Conservation (phyloP, 169 alveolate species). For the Plasmodium knowlesi region DNA sequence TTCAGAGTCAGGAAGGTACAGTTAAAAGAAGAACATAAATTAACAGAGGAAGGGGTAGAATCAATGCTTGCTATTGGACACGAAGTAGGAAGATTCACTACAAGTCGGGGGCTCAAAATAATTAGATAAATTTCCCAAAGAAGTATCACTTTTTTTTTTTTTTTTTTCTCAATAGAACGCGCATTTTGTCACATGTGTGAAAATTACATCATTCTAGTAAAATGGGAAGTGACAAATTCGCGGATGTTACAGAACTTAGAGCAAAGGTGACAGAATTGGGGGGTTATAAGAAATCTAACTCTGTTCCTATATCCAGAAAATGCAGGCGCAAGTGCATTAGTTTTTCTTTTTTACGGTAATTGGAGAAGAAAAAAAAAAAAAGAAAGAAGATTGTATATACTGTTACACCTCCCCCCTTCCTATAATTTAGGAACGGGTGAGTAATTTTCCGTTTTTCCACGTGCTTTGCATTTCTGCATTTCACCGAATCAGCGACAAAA, state of each 20-base stretch:
- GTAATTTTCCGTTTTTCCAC: background rate
- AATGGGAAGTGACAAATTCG: background rate
- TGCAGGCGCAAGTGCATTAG: background rate
- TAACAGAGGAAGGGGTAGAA: background rate
- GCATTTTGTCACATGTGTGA: background rate
- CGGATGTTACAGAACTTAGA: background rate
- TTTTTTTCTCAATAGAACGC: background rate
- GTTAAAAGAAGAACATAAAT: background rate
- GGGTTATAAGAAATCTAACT: background rate
- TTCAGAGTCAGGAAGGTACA: background rate
- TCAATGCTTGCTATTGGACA: background rate
- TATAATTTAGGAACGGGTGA: background rate
- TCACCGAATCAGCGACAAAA: background rate
- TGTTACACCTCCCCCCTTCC: background rate
- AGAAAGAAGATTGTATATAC: background rate
- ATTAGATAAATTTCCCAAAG: background rate
- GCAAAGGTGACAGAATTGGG: background rate
- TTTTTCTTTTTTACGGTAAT: background rate
- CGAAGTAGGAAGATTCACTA: background rate
- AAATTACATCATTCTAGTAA: background rate
- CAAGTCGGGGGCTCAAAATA: background rate
- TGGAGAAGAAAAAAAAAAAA: background rate
- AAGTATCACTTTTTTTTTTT: background rate
- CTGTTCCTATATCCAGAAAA: background rate
- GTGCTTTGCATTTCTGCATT: background rate